Conservation (phyloP, 2,329 filamentous ascomycete species). For the Nigrospora sphaerica region DNA sequence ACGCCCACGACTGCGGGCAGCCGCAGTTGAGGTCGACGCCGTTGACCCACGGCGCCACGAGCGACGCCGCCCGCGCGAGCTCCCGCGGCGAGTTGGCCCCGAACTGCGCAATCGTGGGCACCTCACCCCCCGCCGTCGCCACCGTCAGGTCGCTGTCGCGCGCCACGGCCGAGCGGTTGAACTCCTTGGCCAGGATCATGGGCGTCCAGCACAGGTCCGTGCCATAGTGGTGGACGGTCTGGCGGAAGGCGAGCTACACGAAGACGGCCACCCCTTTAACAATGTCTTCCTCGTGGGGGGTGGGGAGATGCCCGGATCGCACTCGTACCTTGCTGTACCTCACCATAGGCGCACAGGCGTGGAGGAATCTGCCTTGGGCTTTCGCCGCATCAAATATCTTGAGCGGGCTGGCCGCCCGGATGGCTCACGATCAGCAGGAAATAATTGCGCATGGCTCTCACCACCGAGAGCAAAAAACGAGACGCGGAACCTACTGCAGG, state of each 20-base stretch:
- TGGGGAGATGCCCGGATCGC: not conserved
- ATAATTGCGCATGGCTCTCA: not conserved
- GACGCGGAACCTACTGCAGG: constrained; percentile 2
- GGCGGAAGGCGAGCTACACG: constrained; percentile 54
- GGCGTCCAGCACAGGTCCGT: constrained; percentile 65
- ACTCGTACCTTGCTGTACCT: constrained; percentile 49
- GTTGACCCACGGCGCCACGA: constrained; percentile 54
- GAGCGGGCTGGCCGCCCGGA: constrained; percentile 36
- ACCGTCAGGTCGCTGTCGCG: constrained; percentile 60
- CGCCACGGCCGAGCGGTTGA: constrained; percentile 53
- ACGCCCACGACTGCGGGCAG: constrained; percentile 67
- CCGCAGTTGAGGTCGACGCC: constrained; percentile 68
- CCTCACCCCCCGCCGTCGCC: constrained; percentile 42
- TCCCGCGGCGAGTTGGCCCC: constrained; percentile 56
- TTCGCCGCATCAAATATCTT: constrained; percentile 51
- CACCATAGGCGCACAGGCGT: constrained; percentile 62
- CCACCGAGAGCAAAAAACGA: not conserved
- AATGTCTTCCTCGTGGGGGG: not conserved
- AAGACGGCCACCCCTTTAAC: not conserved
- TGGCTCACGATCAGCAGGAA: not conserved
- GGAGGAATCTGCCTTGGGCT: constrained; percentile 44
- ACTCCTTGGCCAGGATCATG: constrained; percentile 65
- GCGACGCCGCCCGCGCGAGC: constrained; percentile 52
- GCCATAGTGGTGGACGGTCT: constrained; percentile 57
- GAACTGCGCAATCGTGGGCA: constrained; percentile 61